phyloP scores from a whole-genome alignment of 192 early-diverging fungal genomes.

The Podila minutissima region DNA sequence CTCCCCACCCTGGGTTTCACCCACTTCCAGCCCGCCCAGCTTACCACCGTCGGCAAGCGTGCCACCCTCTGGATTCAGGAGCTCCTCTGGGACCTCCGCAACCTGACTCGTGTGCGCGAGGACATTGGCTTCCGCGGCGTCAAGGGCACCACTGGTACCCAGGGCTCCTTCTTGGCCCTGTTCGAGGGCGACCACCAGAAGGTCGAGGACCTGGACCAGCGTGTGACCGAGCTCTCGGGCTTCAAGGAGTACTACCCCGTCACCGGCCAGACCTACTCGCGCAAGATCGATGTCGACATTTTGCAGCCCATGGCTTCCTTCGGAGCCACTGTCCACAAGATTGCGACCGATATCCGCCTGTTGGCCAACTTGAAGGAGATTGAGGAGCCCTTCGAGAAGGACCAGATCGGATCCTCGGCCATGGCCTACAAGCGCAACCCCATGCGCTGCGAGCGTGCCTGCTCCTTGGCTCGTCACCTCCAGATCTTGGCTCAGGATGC shows the following conservation, averaged over 20 bases:
- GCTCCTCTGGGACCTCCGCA: conserved; percentile 94
- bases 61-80: conserved; percentile 98
- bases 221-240: conserved; percentile 90
- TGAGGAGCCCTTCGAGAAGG: conserved; percentile 99
- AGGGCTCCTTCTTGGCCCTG: conserved; percentile 96
- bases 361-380: conserved; percentile 97
- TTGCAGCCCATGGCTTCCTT: conserved; percentile 87
- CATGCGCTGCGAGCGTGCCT: conserved; percentile 98
- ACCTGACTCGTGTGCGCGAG: conserved; percentile 86
- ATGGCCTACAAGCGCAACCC: conserved; percentile 99
- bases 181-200: conserved; percentile 96
- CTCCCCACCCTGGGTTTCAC: conserved; percentile 98
- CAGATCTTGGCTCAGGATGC: conserved; percentile 91
- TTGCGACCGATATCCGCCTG: conserved; percentile 95
- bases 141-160: conserved; percentile 99
- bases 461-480: conserved; percentile 94
- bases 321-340: conserved; percentile 96
- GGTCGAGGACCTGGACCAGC: conserved; percentile 89
- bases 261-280: conserved; percentile 97
- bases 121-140: conserved; percentile 95
- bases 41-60: conserved; percentile 98
- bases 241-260: conserved; percentile 89
- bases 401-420: conserved; percentile 97
- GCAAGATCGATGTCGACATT: conserved; percentile 97
- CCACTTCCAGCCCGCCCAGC: conserved; percentile 98